Conservation (phyloP, 768 basidiomycete genomes). For the Amanita polypyramis region DNA sequence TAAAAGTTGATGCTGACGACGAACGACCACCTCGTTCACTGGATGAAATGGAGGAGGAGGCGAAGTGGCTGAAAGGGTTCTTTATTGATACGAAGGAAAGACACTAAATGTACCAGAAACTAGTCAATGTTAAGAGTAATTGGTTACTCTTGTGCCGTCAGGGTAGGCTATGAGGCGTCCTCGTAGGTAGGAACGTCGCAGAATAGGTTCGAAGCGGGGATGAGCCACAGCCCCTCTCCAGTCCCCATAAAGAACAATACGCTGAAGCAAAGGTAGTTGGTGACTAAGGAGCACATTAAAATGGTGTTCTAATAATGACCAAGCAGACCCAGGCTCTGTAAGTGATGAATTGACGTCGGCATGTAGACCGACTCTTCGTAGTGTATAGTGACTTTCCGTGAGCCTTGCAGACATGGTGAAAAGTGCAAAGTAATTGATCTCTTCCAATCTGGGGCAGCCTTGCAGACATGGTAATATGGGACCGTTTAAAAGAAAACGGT, state of each 20-base stretch:
- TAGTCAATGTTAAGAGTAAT: not conserved
- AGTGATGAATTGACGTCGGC: slow-evolving; percentile 35
- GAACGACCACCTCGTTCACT: slow-evolving; percentile 47
- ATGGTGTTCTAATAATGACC: slow-evolving; percentile 35
- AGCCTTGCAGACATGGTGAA: slow-evolving; percentile 29
- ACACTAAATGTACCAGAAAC: not conserved
- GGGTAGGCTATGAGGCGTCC: slow-evolving; percentile 3
- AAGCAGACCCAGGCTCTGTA: slow-evolving; percentile 22
- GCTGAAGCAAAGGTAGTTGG: slow-evolving; percentile 34
- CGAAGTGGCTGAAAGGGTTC: slow-evolving; percentile 52
- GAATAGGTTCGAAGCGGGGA: slow-evolving; percentile 20
- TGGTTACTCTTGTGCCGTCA: not conserved
- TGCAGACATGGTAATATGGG: slow-evolving; percentile 35
- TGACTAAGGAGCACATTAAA: slow-evolving; percentile 30
- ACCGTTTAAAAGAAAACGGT: slow-evolving; percentile 43
- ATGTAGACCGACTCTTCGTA: slow-evolving; percentile 42
- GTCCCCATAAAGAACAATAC: slow-evolving; percentile 40
- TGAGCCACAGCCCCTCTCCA: slow-evolving; percentile 34
- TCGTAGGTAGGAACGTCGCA: not conserved
- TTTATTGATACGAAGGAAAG: slow-evolving; percentile 23
- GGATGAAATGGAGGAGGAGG: slow-evolving; percentile 78
- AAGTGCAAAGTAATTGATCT: slow-evolving; percentile 47
- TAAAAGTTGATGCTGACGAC: slow-evolving; percentile 65
- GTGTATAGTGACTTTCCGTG: slow-evolving; percentile 15
- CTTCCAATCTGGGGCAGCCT: slow-evolving; percentile 32